Conservation (phyloP, 805 yeast species). For the Yamadazyma endophytica region DNA sequence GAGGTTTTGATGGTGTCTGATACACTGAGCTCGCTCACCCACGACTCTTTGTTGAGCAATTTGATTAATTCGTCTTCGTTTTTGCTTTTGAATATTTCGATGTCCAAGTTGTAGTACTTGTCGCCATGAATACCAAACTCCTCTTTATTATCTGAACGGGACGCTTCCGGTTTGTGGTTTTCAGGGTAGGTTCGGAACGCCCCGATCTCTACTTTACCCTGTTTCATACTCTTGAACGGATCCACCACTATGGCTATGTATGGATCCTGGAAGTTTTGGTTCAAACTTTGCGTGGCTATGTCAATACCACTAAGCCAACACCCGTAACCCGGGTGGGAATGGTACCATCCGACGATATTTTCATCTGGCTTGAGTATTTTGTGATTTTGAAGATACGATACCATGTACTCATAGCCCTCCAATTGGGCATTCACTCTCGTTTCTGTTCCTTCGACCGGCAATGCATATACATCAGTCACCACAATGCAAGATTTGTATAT, state of each 20-base stretch:
- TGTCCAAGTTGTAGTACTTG: slow-evolving; percentile 61
- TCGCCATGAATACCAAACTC: slow-evolving; percentile 73
- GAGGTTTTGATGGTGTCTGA: neutral
- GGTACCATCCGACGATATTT: slow-evolving; percentile 95
- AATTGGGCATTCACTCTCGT: slow-evolving; percentile 91
- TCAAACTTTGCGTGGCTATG: slow-evolving; percentile 80
- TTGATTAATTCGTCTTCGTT: slow-evolving; percentile 11
- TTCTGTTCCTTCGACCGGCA: slow-evolving; percentile 96
- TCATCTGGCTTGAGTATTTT: slow-evolving; percentile 41
- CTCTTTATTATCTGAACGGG: slow-evolving; percentile 43
- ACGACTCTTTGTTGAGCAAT: slow-evolving; percentile 11
- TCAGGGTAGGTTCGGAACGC: slow-evolving; percentile 75
- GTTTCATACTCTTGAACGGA: slow-evolving; percentile 62
- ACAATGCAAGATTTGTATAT: slow-evolving; percentile 52
- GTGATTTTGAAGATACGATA: slow-evolving; percentile 59
- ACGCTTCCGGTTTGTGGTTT: slow-evolving; percentile 11
- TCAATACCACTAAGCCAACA: slow-evolving; percentile 95
- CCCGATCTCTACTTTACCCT: slow-evolving; percentile 75
- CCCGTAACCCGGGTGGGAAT: slow-evolving; percentile 94
- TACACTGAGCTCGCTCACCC: slow-evolving; percentile 12
- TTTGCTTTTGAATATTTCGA: slow-evolving; percentile 53
- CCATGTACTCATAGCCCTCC: slow-evolving; percentile 95
- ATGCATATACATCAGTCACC: slow-evolving; percentile 75
- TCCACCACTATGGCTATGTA: slow-evolving; percentile 86
- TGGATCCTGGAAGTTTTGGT: slow-evolving; percentile 89